These are phyloP conservation scores for Raffaelea arxii DNA, from an alignment of 2,329 filamentous ascomycete genomes.

Conservation along the genomic window DNA sequence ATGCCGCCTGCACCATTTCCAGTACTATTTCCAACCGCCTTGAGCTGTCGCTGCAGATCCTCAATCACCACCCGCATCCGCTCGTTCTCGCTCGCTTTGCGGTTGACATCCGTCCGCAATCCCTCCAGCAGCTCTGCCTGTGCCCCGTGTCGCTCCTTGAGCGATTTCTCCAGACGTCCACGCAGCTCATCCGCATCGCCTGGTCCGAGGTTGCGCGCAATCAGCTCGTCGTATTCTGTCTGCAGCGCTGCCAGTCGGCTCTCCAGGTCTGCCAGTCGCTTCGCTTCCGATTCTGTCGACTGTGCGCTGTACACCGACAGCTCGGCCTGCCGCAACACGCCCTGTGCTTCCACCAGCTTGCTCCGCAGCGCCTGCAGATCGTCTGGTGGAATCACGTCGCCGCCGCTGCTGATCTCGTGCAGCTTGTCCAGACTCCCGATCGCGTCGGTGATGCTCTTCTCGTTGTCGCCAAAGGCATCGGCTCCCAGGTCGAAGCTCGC, in stretches of 20 bases:
- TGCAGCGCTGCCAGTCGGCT: constrained; percentile 64
- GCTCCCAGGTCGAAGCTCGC: constrained; percentile 91
- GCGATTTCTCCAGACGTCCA: constrained; percentile 64
- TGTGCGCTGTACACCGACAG: constrained; percentile 66
- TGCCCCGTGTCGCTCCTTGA: constrained; percentile 63
- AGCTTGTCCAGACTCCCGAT: constrained; percentile 76
- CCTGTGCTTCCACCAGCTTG: constrained; percentile 79
- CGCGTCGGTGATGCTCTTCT: constrained; percentile 71
- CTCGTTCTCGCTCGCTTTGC: constrained; percentile 72
- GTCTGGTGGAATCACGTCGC: constrained; percentile 72
- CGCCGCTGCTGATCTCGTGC: constrained; percentile 64
- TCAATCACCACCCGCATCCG: constrained; percentile 75
- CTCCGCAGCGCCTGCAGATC: constrained; percentile 69
- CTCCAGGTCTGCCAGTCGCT: constrained; percentile 68
- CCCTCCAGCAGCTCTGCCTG: constrained; percentile 67
- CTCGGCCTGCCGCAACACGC: constrained; percentile 86
- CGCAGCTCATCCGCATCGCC: constrained; percentile 80
- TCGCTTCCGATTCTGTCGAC: constrained; percentile 53
- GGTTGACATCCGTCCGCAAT: constrained; percentile 63
- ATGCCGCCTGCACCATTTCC: constrained; percentile 28
- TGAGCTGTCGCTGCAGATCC: constrained; percentile 65
- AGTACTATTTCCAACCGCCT: constrained; percentile 39
- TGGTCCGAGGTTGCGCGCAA: constrained; percentile 69
- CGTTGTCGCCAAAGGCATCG: constrained; percentile 89
- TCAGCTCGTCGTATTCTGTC: constrained; percentile 72